Base-by-base conservation (phyloP, 139 green algal genomes). In the Monoraphidium neglectum region DNA sequence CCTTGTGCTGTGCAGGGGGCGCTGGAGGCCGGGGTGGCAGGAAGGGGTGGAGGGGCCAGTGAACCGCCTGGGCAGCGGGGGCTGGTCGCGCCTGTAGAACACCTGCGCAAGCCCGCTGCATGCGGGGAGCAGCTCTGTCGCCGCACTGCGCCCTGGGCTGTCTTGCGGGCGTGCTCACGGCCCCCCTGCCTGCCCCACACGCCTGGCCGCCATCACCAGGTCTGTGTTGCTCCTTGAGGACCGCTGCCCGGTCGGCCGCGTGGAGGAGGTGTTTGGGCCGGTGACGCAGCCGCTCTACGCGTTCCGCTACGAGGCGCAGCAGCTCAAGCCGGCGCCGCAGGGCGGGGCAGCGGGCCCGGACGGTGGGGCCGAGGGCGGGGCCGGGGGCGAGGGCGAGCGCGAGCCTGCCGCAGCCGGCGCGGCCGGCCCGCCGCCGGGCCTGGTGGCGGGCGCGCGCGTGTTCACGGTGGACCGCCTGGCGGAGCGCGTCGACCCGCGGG, bases 221-320 rank as follows among this genome's bases (percentile, higher is more conserved):
- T 84, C 77, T 46, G 79, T 91, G 68, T 56, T 91, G 32, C 30
- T 81, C 18, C 49, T 84, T 8, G 77, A 83, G 30, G 86, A 91
- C 64, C 72, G 78, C 6, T 76, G 62, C 1, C 62, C 77, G 1
- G 36, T 91, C 2, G 87, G 87, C 0, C 68, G 83, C 28, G 67
- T 92, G 32, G 87, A 92, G 62, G 84, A 90, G 76, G 84, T 92
- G 60, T 90, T 92, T 72, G 84, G 84, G 2, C 84, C 84, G 0
- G 68, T 90, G 1, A 84, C 68, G 38, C 40, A 76, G 37, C 82
- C 86, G 4, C 76, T 86, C 30, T 90, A 90, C 74, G 82, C 77
- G 15, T 54, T 90, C 64, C 69, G 85, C 40, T 87, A 66, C 28
- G 79, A 24, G 24, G n/a, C 35, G 28, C 49, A 40, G 37, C 61